phyloP scores from a whole-genome alignment of 805 yeast species.

The Brettanomyces custersianus region DNA sequence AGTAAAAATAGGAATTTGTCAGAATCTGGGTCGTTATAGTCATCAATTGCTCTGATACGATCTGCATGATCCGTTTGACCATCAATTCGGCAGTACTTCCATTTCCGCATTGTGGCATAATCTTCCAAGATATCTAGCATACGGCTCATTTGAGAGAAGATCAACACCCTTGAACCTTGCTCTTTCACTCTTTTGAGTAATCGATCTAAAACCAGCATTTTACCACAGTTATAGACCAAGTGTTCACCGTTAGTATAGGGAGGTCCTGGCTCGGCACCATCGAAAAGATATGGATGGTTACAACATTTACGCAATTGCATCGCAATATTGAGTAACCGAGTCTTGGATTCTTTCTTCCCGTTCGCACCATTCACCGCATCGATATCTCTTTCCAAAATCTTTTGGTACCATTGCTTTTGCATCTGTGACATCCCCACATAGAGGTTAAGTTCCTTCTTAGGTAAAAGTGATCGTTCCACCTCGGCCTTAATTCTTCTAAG shows the following conservation, averaged over 20 bases:
- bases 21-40: constrained; percentile 66
- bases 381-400: constrained; percentile 66
- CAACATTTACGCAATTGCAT: constrained; percentile 83
- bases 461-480: constrained; percentile 71
- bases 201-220: constrained; percentile 63
- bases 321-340: constrained; percentile 67
- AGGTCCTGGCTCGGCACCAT: constrained; percentile 88
- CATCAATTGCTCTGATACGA: constrained; percentile 68
- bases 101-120: constrained; percentile 62
- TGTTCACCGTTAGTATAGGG: constrained; percentile 84
- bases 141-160: constrained; percentile 79
- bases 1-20: constrained; percentile 64
- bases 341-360: constrained; percentile 67
- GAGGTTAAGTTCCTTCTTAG: constrained; percentile 65
- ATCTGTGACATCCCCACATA: constrained; percentile 70
- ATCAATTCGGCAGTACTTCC: constrained; percentile 69
- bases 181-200: constrained; percentile 49
- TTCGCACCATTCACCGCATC: constrained; percentile 81
- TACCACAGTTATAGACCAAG: constrained; percentile 62
- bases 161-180: constrained; percentile 71
- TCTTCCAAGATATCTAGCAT: constrained; percentile 75
- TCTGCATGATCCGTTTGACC: constrained; percentile 78
- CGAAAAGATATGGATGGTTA: constrained; percentile 77
- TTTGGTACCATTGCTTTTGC: constrained; percentile 74
- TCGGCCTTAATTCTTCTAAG: constrained; percentile 71